Conservation (phyloP, 495 filamentous ascomycete species). For the Penicillium turbatum region DNA sequence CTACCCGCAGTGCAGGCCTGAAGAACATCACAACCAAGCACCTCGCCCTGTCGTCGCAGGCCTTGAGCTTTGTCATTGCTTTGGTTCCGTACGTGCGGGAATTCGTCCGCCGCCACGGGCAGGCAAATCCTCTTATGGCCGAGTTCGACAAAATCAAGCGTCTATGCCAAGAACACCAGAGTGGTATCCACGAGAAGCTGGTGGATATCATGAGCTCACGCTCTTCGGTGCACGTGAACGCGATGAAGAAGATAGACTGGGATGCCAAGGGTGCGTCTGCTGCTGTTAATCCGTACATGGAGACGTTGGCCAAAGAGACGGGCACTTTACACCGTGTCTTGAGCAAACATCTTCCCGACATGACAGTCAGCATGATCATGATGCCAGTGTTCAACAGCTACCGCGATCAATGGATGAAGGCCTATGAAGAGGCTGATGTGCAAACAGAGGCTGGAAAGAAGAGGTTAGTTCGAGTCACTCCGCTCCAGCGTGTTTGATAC, state of each 20-base stretch:
- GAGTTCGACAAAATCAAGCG: constrained; percentile 94
- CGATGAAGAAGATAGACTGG: constrained; percentile 75
- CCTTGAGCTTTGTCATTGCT: constrained; percentile 79
- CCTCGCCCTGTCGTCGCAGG: constrained; percentile 86
- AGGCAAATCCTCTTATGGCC: constrained; percentile 61
- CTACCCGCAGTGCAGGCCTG: constrained; percentile 82
- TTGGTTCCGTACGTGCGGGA: constrained; percentile 89
- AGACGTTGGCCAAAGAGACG: constrained; percentile 85
- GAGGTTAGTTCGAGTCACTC: constrained; percentile 52
- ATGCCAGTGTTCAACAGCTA: constrained; percentile 83
- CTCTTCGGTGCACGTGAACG: constrained; percentile 63
- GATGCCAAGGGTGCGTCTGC: constrained; percentile 43
- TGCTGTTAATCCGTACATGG: constrained; percentile 73
- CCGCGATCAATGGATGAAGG: constrained; percentile 72
- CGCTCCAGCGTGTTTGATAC: background rate
- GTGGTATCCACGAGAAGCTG: constrained; percentile 89
- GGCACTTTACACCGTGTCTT: constrained; percentile 82
- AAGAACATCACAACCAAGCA: constrained; percentile 97
- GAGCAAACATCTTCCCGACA: constrained; percentile 75
- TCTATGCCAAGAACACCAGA: constrained; percentile 87
- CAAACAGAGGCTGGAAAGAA: constrained; percentile 62
- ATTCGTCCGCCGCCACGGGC: constrained; percentile 76
- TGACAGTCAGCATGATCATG: constrained; percentile 82
- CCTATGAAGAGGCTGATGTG: constrained; percentile 63
- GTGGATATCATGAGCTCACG: constrained; percentile 92